Evolutionary conservation across 805 yeast species (phyloP).

Genomic region (Blastobotrys peoriensis): DNA sequence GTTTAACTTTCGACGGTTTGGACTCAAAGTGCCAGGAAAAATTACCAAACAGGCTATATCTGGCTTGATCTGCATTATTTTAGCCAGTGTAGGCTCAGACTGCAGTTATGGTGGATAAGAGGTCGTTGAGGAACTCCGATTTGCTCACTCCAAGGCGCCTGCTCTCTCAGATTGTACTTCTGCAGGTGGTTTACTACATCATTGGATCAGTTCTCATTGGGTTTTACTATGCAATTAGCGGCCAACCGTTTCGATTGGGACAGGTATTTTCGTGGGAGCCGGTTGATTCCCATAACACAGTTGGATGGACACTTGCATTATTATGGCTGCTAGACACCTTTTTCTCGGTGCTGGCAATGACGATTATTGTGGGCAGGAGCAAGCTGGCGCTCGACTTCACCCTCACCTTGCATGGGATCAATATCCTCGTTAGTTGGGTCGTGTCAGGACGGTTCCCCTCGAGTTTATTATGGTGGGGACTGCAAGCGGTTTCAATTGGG

Average conservation of each 20-base stretch:
- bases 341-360: slow-evolving; percentile 76
- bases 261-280: slow-evolving; percentile 81
- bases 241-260: slow-evolving; percentile 57
- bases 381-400: slow-evolving; percentile 97
- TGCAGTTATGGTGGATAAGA: slow-evolving; percentile 4
- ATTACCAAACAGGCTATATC: too few species aligned
- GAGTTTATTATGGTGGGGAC: slow-evolving; percentile 74
- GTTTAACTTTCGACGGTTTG: too few species aligned
- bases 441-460: slow-evolving; percentile 64
- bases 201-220: slow-evolving; percentile 65
- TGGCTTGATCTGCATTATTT: too few species aligned
- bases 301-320: slow-evolving; percentile 67
- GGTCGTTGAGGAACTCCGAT: slow-evolving; percentile 31
- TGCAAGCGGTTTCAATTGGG: slow-evolving; percentile 62
- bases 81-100: too few species aligned
- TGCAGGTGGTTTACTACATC: slow-evolving; percentile 73
- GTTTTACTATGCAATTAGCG: slow-evolving; percentile 60
- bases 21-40: too few species aligned
- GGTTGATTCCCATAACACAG: slow-evolving; percentile 65
- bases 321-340: slow-evolving; percentile 83
- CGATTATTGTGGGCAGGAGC: slow-evolving; percentile 83
- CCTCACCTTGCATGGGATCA: slow-evolving; percentile 79
- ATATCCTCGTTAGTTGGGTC: slow-evolving; percentile 62
- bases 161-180: slow-evolving; percentile 63
- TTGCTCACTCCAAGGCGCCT: slow-evolving; percentile 54